Conservation (phyloP, 768 basidiomycete genomes). For the Macrolepiota fuliginosa region DNA sequence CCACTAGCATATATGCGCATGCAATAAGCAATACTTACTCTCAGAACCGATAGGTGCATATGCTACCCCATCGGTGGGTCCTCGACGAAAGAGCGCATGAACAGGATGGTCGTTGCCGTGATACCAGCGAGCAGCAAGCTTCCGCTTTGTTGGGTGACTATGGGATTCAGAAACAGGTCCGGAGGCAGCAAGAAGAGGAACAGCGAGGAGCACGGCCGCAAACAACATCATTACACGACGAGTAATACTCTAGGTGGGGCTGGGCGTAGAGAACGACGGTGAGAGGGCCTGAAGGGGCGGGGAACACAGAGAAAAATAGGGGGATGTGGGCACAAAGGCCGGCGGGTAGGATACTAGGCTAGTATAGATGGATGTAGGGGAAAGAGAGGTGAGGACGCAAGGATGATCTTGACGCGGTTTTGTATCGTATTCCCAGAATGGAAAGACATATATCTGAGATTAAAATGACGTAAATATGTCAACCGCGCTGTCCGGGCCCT, state of each 20-base stretch:
- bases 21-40: constrained; percentile 33
- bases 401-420: not conserved
- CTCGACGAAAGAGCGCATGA: constrained; percentile 62
- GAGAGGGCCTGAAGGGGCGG: constrained; percentile 21
- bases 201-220: constrained; percentile 6
- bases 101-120: constrained; percentile 60
- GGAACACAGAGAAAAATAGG: constrained; percentile 15
- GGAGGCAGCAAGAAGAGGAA: constrained; percentile 8
- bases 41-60: constrained; percentile 61
- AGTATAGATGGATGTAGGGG: not conserved
- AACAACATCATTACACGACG: constrained; percentile 10
- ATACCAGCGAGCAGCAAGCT: constrained; percentile 52
- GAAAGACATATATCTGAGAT: constrained; percentile 2
- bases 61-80: constrained; percentile 39
- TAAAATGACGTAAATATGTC: not conserved
- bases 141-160: constrained; percentile 23
- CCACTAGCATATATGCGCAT: not conserved
- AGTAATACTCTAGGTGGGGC: not conserved
- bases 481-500: not conserved
- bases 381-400: not conserved
- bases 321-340: constrained; percentile 5
- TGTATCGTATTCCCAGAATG: not conserved
- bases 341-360: not conserved
- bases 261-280: not conserved
- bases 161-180: constrained; percentile 15